A percentile compares a stretch with the other conserved stretches of the same genome.
These are phyloP conservation scores for Yamadazyma taylorii DNA, from an alignment of 1,139 yeast genomes.

Conservation along the genomic window DNA sequence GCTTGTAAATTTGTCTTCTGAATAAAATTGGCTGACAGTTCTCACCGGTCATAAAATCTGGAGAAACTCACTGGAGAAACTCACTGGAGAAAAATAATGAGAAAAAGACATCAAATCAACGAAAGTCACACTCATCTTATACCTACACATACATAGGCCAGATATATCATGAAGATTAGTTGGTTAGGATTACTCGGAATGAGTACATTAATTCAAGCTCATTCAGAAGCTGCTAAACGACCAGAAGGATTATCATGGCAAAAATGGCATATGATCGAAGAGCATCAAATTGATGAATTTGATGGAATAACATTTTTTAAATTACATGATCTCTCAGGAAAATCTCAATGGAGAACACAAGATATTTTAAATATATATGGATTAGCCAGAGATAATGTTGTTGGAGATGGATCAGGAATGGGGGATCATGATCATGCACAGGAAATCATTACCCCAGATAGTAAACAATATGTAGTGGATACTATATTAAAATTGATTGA, in stretches of 20 bases:
- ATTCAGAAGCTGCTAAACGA: constrained; percentile 20
- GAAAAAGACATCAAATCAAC: no score
- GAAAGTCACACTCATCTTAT: no score
- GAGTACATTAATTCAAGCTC: constrained; percentile 5
- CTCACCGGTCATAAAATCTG: no score
- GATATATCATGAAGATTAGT: no score
- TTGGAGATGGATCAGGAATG: constrained; percentile 90
- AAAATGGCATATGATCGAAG: constrained; percentile 87
- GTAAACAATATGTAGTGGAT: constrained; percentile 55
- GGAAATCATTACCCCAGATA: constrained; percentile 52
- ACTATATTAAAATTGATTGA: constrained; percentile 64
- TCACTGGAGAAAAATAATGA: no score
- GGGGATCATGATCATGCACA: constrained; percentile 69
- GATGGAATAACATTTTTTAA: constrained; percentile 80
- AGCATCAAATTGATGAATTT: constrained; percentile 73
- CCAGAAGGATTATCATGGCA: constrained; percentile 67
- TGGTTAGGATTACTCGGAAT: no score
- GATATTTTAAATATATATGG: constrained; percentile 87
- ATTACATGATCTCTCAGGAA: constrained; percentile 66
- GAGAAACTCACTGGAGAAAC: no score
- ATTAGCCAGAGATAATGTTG: constrained; percentile 62
- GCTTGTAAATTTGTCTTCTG: no score
- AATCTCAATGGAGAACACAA: constrained; percentile 51
- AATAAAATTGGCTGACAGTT: no score
- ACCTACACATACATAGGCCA: no score